phyloP scores from a whole-genome alignment of 306 rosid species.

The Cucumis sativus region Cucumber_9930_V3 NC_026660.2:15626501-15627000 shows the following conservation, averaged over 20 bases:
- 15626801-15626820: not conserved
- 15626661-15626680: slow-evolving; percentile 92
- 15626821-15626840: not conserved
- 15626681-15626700: slow-evolving; percentile 99
- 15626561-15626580: not conserved
- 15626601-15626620: slow-evolving; percentile 92
- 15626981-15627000: not conserved
- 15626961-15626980: not conserved
- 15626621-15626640: slow-evolving; percentile 85
- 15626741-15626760: slow-evolving; percentile 1
- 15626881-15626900: not conserved
- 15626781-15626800: not conserved
- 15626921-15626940: not conserved
- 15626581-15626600: not conserved
- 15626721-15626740: slow-evolving; percentile 11
- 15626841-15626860: not conserved
- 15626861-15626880: not conserved
- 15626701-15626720: slow-evolving; percentile 93
- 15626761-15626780: not conserved
- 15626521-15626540: not conserved
- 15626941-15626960: not conserved
- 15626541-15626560: not conserved
- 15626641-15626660: slow-evolving; percentile 88
- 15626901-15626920: not conserved
- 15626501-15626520: not conserved